These are phyloP conservation scores for Phaffia tasmanica DNA, from an alignment of 768 basidiomycete genomes.

Conservation along the genomic window DNA sequence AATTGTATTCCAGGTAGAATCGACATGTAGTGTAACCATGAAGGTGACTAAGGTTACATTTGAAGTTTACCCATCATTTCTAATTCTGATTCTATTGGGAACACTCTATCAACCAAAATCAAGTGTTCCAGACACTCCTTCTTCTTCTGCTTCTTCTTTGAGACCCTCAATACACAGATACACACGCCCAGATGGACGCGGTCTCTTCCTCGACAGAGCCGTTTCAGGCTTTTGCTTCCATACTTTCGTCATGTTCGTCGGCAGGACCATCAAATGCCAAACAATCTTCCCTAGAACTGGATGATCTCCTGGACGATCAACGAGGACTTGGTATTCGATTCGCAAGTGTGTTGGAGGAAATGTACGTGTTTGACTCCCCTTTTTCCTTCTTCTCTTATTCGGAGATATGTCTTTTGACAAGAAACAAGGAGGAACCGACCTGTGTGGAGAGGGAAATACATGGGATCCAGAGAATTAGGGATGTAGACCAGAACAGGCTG, in stretches of 20 bases:
- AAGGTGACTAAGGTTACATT: too few relatives aligned
- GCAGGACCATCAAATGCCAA: not conserved
- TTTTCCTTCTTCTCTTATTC: not conserved
- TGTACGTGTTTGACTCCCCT: not conserved
- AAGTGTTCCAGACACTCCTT: too few relatives aligned
- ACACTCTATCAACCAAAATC: too few relatives aligned
- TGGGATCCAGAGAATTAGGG: not conserved
- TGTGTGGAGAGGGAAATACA: not conserved
- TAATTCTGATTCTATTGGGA: too few relatives aligned
- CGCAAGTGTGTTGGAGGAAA: constrained; percentile 17
- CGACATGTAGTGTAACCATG: too few relatives aligned
- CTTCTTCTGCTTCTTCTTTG: too few relatives aligned
- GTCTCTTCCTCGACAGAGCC: not conserved
- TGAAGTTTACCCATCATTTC: too few relatives aligned
- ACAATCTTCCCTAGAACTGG: not conserved
- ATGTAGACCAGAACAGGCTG: not conserved
- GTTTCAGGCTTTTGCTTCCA: constrained; percentile 22
- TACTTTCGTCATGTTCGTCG: constrained; percentile 17
- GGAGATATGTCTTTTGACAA: too few relatives aligned
- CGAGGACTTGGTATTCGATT: constrained; percentile 16
- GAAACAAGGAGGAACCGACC: not conserved
- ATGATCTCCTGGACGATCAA: constrained; percentile 17
- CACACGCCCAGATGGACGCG: too few relatives aligned
- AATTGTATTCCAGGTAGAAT: too few relatives aligned
- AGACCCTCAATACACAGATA: too few relatives aligned